Evolutionary conservation across 2,329 filamentous ascomycete species (phyloP).

Genomic region (Zymoseptoria passerinii): DNA sequence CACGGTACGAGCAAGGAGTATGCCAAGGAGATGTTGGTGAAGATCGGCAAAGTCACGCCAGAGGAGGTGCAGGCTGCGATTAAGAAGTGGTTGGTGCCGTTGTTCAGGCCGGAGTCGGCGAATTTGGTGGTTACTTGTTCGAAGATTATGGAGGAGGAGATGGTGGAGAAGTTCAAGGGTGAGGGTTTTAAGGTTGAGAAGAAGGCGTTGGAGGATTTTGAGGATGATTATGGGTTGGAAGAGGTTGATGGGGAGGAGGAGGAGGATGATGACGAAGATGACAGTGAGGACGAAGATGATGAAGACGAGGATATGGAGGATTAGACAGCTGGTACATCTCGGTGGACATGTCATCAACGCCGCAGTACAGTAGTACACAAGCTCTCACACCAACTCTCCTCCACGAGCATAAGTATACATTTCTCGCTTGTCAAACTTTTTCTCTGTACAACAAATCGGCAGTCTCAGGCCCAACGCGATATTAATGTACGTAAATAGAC

Average conservation of each 20-base stretch:
- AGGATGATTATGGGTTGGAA: constrained; percentile 81
- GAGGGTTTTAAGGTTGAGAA: constrained; percentile 73
- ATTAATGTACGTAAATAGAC: too few relatives aligned
- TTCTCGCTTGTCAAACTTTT: too few relatives aligned
- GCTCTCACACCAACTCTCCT: too few relatives aligned
- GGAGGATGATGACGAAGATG: constrained; percentile 43
- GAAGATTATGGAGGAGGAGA: constrained; percentile 71
- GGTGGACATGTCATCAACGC: too few relatives aligned
- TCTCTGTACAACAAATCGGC: too few relatives aligned
- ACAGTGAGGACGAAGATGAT: constrained; percentile 41
- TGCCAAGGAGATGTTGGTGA: constrained; percentile 65
- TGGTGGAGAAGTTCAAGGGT: constrained; percentile 64
- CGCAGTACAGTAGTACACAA: too few relatives aligned
- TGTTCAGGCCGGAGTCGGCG: constrained; percentile 71
- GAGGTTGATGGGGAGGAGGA: constrained; percentile 53
- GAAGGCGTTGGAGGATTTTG: constrained; percentile 67
- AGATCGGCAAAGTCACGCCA: constrained; percentile 65
- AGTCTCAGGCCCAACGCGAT: too few relatives aligned
- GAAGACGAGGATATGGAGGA: constrained; percentile 18
- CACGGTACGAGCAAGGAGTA: constrained; percentile 68
- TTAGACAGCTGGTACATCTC: background rate
- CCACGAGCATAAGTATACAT: too few relatives aligned
- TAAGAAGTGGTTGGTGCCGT: constrained; percentile 63
- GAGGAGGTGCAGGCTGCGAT: constrained; percentile 71
- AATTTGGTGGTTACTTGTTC: constrained; percentile 87